Evolutionary conservation across 2,329 filamentous ascomycete genomes (phyloP).

Genomic region (Phaeosphaeria sp.): DNA sequence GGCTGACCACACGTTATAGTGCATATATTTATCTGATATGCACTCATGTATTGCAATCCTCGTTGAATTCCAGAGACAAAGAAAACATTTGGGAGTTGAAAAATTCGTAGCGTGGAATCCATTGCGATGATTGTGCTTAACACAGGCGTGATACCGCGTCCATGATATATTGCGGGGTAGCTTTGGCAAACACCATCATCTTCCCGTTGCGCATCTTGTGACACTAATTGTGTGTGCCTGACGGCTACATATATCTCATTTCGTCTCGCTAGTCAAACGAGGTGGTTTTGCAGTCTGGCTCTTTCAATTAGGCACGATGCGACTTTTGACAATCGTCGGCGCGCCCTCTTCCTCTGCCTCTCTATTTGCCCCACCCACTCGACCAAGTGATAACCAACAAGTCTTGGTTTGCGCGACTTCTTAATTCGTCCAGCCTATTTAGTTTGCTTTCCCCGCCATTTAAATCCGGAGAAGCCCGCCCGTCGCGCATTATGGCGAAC

Average conservation of each 20-base stretch:
- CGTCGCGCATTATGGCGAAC: slow-evolving; percentile 12
- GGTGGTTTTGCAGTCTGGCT: background rate
- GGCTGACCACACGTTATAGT: background rate
- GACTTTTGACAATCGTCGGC: background rate
- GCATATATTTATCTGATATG: background rate
- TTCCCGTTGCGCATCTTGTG: too few relatives aligned
- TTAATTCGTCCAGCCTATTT: background rate
- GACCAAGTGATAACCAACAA: background rate
- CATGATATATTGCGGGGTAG: slow-evolving; percentile 3
- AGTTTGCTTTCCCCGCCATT: background rate
- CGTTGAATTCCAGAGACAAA: too few relatives aligned
- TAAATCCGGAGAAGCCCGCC: background rate
- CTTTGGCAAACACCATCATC: background rate
- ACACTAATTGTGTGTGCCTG: too few relatives aligned
- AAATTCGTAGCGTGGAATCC: too few relatives aligned
- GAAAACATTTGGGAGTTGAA: too few relatives aligned
- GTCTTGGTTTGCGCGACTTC: background rate
- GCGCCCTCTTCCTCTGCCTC: background rate
- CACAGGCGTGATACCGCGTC: too few relatives aligned
- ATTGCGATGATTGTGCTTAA: too few relatives aligned
- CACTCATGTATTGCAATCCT: background rate
- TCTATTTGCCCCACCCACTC: background rate
- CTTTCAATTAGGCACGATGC: background rate
- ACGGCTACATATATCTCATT: too few relatives aligned
- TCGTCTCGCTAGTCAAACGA: too few relatives aligned